Conservation (phyloP, 108 stramenopile genomes). For the Bacterosira constricta region DNA sequence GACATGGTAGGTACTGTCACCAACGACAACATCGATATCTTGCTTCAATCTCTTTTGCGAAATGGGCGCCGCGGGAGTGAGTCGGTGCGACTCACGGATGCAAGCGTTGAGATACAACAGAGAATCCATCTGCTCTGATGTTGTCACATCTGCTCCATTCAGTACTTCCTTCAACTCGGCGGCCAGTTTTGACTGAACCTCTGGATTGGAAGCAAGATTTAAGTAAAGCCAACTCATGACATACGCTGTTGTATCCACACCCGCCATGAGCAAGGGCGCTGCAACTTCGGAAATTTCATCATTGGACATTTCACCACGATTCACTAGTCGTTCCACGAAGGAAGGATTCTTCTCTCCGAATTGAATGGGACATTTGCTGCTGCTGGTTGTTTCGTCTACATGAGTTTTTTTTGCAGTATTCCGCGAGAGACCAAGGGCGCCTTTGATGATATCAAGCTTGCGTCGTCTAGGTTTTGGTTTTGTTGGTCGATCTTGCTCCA, state of each 20-base stretch:
- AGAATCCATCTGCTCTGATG: slow-evolving; percentile 36
- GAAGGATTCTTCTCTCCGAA: slow-evolving; percentile 13
- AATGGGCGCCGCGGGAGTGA: slow-evolving; percentile 15
- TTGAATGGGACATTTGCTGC: slow-evolving; percentile 28
- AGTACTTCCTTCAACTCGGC: slow-evolving; percentile 30
- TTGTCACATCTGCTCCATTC: slow-evolving; percentile 32
- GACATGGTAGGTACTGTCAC: neutral
- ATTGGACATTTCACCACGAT: slow-evolving; percentile 21
- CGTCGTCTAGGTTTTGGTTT: no score
- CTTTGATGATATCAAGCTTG: no score
- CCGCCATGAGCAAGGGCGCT: slow-evolving; percentile 34
- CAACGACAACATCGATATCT: slow-evolving; percentile 28
- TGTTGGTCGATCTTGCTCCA: no score
- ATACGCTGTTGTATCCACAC: slow-evolving; percentile 38
- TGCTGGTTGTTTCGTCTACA: neutral
- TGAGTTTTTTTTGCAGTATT: neutral
- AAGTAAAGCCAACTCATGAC: slow-evolving; percentile 40
- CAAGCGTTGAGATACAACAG: slow-evolving; percentile 29
- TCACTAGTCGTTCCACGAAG: slow-evolving; percentile 13
- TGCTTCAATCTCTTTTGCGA: slow-evolving; percentile 9
- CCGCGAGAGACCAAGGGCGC: no score
- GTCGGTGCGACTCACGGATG: slow-evolving; percentile 42
- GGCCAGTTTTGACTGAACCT: slow-evolving; percentile 32
- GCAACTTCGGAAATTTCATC: slow-evolving; percentile 25
- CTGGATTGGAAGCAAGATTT: slow-evolving; percentile 38